Evolutionary conservation across 2,329 filamentous ascomycete species (phyloP).

Genomic region (Colletotrichum zoysiae): DNA sequence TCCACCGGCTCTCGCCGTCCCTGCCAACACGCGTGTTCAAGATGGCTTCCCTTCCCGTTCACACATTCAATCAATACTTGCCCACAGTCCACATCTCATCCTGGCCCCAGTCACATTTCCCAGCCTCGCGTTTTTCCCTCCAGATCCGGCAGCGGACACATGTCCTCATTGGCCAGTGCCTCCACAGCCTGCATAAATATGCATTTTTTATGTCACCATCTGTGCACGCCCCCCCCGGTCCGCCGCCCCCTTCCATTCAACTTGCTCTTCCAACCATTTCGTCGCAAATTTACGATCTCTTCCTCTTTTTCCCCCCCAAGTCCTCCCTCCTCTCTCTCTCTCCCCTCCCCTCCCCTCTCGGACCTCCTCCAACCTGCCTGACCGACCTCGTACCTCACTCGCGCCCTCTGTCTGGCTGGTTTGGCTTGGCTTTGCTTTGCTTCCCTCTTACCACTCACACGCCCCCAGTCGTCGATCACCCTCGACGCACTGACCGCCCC

Average conservation of each 20-base stretch:
- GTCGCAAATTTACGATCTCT: conserved; percentile 49
- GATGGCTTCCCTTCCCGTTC: conserved; percentile 32
- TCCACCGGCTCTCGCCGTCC: background rate
- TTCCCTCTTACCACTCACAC: conserved; percentile 16
- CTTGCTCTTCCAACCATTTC: conserved; percentile 41
- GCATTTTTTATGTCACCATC: conserved; percentile 38
- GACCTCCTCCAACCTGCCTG: conserved; percentile 23
- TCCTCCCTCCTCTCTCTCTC: background rate
- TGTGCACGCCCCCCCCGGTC: conserved; percentile 14
- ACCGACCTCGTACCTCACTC: conserved; percentile 5
- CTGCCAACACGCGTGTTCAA: conserved; percentile 3
- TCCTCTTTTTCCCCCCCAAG: conserved; percentile 33
- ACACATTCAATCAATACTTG: conserved; percentile 18
- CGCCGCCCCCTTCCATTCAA: conserved; percentile 24
- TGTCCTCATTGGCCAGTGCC: conserved; percentile 28
- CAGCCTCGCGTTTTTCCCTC: conserved; percentile 38
- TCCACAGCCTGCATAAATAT: conserved; percentile 38
- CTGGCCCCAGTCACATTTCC: conserved; percentile 34
- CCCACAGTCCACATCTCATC: conserved; percentile 26
- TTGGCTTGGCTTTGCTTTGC: background rate
- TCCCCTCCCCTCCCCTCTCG: conserved; percentile 2
- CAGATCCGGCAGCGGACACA: conserved; percentile 15
- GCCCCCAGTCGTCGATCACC: conserved; percentile 38
- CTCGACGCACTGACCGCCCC: conserved; percentile 40
- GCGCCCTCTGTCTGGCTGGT: conserved; percentile 20